Evolutionary conservation across 1,284 basidiomycete species (phyloP), one percentile per base, ranked within the genome.

Genomic region (Phylloporus sp.): DNA sequence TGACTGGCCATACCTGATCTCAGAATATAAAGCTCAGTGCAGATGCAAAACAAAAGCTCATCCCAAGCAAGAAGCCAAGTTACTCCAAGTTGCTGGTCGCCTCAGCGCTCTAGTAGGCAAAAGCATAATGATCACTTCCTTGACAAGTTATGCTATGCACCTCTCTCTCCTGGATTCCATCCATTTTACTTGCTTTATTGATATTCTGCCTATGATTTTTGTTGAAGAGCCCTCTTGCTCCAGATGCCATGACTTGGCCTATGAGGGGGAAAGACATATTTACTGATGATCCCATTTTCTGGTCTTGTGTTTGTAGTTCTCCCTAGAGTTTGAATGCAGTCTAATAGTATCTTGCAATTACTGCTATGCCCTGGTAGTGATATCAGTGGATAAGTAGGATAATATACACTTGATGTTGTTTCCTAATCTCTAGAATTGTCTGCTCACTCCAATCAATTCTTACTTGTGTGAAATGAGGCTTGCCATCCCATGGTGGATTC

Each of bases 1-100:
- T 89, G 86, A 69, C 74, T 88, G 35, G 76, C 78, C 15, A 77
- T 85, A 10, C 78, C 91, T 63, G 66, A 72, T 2, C 73, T 85
- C 47, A 83, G 82, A 60, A 81, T 80, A 85, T 64, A 73, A 86
- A 32, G 32, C n/a, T 71, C 76, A 81, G 32, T 73, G 84, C 63
- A 81, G 78, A 56, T 70, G 32, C 32, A 68, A 66, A 82, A 79
- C 41, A 68, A 71, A 20, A 70, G 37, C 77, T 86, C 37, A 67
- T 68, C 35, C 68, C 68, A 43, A 82, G 84, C 55, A 83, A 81
- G 47, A 70, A 72, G 66, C 69, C 71, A 5, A 70, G 83, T 39
- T 76, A 32, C 32, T 32, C 32, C 7, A 80, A 25, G 74, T 79
- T 58, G 70, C 78, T 11, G 73, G 76, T 14, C 74, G 77, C 14